These are phyloP conservation scores for Lolium multiflorum DNA, from an alignment of 176 grass and related monocot genomes.

Conservation along the genomic window DNA sequence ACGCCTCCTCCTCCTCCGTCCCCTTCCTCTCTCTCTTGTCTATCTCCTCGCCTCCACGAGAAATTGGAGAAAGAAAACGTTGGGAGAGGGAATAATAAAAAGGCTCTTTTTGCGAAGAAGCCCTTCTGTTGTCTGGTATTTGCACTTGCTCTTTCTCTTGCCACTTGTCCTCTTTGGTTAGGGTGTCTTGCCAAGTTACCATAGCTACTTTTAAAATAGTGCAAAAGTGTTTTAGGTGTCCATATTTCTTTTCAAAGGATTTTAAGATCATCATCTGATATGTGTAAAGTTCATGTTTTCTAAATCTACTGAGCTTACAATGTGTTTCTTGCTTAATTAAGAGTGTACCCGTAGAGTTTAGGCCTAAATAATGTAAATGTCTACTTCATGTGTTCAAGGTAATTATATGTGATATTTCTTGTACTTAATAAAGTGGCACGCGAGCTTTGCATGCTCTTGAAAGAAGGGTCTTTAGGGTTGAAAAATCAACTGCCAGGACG, in stretches of 20 bases:
- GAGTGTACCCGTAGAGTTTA: background rate
- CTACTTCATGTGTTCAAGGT: no score
- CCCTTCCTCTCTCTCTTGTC: slow-evolving; percentile 13
- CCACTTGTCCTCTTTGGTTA: background rate
- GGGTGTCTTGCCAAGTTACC: no score
- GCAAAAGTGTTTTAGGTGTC: no score
- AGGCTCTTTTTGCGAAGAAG: background rate
- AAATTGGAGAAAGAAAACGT: slow-evolving; percentile 43
- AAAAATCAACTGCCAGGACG: background rate
- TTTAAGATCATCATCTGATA: no score
- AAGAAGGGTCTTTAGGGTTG: background rate
- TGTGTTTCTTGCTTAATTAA: background rate
- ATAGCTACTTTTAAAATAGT: no score
- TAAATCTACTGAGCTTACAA: background rate
- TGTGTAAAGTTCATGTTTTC: no score
- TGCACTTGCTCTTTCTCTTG: background rate
- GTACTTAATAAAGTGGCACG: background rate
- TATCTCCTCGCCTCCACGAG: slow-evolving; percentile 64
- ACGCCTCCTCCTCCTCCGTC: slow-evolving; percentile 1
- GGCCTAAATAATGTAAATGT: background rate
- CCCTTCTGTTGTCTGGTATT: background rate
- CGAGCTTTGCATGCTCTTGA: background rate
- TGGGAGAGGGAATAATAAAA: slow-evolving; percentile 6
- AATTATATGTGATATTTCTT: background rate
- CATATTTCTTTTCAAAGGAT: no score